Conservation (phyloP, 108 stramenopile genomes). For the Discostella pseudostelligera region DNA sequence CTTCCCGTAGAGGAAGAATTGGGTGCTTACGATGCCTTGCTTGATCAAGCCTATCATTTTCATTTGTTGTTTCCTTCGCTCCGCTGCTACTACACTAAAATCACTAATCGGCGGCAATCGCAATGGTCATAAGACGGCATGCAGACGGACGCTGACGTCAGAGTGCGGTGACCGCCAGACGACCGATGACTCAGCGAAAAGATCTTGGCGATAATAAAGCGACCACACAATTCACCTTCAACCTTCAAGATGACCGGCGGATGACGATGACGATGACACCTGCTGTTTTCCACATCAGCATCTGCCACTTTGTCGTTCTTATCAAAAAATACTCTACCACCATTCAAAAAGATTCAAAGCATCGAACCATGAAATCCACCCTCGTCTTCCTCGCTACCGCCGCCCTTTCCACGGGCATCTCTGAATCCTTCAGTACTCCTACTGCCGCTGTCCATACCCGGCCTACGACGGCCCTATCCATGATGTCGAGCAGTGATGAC, state of each 20-base stretch:
- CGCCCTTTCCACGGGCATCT: constrained; percentile 8
- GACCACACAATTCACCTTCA: no score
- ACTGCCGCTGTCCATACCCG: not conserved
- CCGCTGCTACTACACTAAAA: no score
- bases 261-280: no score
- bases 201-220: no score
- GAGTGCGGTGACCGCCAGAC: no score
- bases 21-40: constrained; percentile 57
- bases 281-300: no score
- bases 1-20: constrained; percentile 75
- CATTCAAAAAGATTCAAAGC: no score
- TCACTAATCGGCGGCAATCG: no score
- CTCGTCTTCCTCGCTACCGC: constrained; percentile 10
- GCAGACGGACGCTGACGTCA: not conserved
- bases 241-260: no score
- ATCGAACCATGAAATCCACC: constrained; percentile 23
- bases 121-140: no score
- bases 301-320: not conserved
- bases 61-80: not conserved
- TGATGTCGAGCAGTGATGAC: not conserved
- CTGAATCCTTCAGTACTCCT: not conserved
- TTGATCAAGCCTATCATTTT: constrained; percentile 32
- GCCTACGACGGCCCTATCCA: constrained; percentile 7
- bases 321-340: not conserved
- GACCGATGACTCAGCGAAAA: no score